phyloP scores from a whole-genome alignment of 2,329 filamentous ascomycete species.

The Metarhizium anisopliae region DNA sequence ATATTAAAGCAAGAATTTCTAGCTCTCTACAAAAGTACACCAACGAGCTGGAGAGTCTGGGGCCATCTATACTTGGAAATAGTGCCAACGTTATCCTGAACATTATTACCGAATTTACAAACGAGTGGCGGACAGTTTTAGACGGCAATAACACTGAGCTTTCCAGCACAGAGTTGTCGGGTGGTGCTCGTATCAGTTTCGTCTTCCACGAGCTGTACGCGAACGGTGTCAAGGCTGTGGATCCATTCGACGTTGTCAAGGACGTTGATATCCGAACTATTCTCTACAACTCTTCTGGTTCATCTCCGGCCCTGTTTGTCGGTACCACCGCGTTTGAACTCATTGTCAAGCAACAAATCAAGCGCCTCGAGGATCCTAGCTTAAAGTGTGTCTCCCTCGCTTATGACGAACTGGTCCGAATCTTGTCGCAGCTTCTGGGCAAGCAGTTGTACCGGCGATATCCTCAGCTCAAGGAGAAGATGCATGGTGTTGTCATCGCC shows the following conservation, averaged over 20 bases:
- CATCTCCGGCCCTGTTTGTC: conserved; percentile 91
- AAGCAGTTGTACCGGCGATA: conserved; percentile 91
- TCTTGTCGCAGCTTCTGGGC: conserved; percentile 78
- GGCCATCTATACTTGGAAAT: conserved; percentile 92
- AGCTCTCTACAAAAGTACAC: conserved; percentile 89
- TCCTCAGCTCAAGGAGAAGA: conserved; percentile 91
- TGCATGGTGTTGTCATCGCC: conserved; percentile 80
- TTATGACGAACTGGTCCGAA: conserved; percentile 94
- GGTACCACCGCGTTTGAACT: conserved; percentile 97
- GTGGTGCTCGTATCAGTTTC: conserved; percentile 96
- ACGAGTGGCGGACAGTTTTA: conserved; percentile 91
- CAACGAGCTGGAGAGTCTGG: conserved; percentile 70
- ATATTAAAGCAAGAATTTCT: conserved; percentile 96
- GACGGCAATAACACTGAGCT: conserved; percentile 96
- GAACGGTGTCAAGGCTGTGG: conserved; percentile 94
- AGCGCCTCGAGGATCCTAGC: conserved; percentile 89
- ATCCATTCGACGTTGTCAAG: conserved; percentile 96
- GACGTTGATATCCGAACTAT: conserved; percentile 96
- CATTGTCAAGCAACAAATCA: conserved; percentile 98
- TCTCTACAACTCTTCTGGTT: conserved; percentile 98
- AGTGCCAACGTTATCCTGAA: conserved; percentile 94
- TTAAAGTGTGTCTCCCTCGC: conserved; percentile 96
- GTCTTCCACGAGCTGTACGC: conserved; percentile 98
- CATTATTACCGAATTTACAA: conserved; percentile 98
- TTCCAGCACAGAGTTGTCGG: conserved; percentile 87